Conservation (phyloP, 2,329 filamentous ascomycete species). For the Xylaria sp. region DNA sequence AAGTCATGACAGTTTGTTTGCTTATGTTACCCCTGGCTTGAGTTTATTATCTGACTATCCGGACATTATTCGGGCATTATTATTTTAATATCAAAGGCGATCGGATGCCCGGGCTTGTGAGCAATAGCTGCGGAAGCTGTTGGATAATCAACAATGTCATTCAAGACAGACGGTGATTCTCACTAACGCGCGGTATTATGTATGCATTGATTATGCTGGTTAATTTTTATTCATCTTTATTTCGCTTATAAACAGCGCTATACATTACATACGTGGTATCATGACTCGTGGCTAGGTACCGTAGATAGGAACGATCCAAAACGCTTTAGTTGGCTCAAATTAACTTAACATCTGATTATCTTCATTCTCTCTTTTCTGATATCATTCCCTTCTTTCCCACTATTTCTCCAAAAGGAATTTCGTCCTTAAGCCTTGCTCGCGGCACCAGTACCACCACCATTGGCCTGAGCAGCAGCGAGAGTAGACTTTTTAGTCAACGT, state of each 20-base stretch:
- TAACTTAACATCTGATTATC: neutral
- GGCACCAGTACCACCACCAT: conserved; percentile 7
- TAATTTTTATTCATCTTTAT: no score
- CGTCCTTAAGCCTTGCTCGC: conserved; percentile 39
- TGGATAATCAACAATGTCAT: no score
- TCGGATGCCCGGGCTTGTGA: no score
- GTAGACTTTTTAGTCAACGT: conserved; percentile 61
- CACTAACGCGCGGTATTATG: no score
- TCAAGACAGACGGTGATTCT: no score
- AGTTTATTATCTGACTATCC: no score
- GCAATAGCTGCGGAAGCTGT: no score
- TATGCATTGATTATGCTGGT: no score
- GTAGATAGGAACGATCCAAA: neutral
- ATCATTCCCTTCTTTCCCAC: neutral
- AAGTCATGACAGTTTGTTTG: no score
- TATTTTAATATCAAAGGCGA: no score
- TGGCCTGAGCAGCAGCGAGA: conserved; percentile 39
- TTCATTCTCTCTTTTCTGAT: neutral
- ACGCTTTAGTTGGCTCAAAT: neutral
- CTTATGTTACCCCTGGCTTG: no score
- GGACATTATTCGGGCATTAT: no score
- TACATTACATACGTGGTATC: neutral
- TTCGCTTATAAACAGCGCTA: neutral
- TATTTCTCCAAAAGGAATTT: neutral
- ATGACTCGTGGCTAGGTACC: conserved; percentile 21